phyloP scores from a whole-genome alignment of 768 basidiomycete genomes.

The Myochromella boudieri region DNA sequence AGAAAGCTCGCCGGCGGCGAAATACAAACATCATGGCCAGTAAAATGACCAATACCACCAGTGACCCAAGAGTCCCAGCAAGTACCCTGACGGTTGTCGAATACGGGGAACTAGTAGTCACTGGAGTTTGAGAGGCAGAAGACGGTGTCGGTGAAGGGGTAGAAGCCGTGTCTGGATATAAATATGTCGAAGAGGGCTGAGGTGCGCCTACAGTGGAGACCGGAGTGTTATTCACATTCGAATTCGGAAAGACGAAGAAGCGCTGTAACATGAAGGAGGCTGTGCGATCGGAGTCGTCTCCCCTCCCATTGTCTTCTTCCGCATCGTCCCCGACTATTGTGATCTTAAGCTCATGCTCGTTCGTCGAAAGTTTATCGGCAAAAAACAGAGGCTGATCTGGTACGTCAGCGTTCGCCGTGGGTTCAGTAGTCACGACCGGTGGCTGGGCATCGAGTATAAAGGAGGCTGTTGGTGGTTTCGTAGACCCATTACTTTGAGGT shows the following conservation, averaged over 20 bases:
- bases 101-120: constrained; percentile 1
- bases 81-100: constrained; percentile 21
- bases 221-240: constrained; percentile 6
- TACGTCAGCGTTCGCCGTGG: constrained; percentile 30
- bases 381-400: constrained; percentile 44
- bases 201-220: neutral
- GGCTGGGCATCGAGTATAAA: constrained; percentile 36
- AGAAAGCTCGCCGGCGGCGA: constrained; percentile 15
- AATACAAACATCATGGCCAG: constrained; percentile 13
- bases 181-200: neutral
- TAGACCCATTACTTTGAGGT: constrained; percentile 34
- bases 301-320: too few species aligned
- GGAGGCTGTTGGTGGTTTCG: constrained; percentile 35
- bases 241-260: constrained; percentile 35
- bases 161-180: neutral
- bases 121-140: neutral
- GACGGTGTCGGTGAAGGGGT: neutral
- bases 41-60: constrained; percentile 20
- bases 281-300: constrained; percentile 16
- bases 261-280: constrained; percentile 41
- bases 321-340: too few species aligned
- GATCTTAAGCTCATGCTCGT: constrained; percentile 38
- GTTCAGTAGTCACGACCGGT: constrained; percentile 35
- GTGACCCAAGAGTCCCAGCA: constrained; percentile 25
- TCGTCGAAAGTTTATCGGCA: constrained; percentile 22